phyloP scores from a whole-genome alignment of 2,329 filamentous ascomycete species.

The Venturia aucupariae region DNA sequence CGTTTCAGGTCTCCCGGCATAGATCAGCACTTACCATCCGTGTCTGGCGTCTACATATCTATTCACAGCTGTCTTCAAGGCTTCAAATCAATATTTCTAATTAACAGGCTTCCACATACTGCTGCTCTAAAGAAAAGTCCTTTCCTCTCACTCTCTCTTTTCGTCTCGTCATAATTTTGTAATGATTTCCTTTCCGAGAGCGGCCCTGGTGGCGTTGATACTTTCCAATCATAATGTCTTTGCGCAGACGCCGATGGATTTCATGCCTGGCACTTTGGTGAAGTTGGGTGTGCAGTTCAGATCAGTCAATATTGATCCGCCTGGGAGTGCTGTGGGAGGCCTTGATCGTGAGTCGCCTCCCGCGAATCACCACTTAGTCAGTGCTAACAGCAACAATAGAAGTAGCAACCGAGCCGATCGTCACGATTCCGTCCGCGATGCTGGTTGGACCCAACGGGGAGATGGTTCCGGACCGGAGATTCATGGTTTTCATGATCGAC shows the following conservation, averaged over 20 bases:
- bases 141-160: not conserved
- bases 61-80: not conserved
- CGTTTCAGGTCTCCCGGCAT: not conserved
- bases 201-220: slow-evolving; percentile 8
- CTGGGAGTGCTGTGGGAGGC: not conserved
- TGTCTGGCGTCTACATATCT: not conserved
- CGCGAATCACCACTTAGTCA: no score
- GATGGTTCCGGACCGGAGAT: slow-evolving; percentile 5
- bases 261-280: slow-evolving; percentile 12
- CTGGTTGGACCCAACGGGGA: slow-evolving; percentile 12
- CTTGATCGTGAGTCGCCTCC: slow-evolving; percentile 7
- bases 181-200: not conserved
- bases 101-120: not conserved
- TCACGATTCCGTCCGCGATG: slow-evolving; percentile 6
- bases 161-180: not conserved
- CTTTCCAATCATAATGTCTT: not conserved
- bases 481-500: slow-evolving; percentile 17
- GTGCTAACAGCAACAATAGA: not conserved
- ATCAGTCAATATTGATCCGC: slow-evolving; percentile 12
- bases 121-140: not conserved
- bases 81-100: not conserved
- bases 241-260: slow-evolving; percentile 15
- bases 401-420: slow-evolving; percentile 1
- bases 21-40: not conserved
- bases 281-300: slow-evolving; percentile 12